Conservation (phyloP, 495 filamentous ascomycete genomes). For the Penicillium maclennaniae region DNA sequence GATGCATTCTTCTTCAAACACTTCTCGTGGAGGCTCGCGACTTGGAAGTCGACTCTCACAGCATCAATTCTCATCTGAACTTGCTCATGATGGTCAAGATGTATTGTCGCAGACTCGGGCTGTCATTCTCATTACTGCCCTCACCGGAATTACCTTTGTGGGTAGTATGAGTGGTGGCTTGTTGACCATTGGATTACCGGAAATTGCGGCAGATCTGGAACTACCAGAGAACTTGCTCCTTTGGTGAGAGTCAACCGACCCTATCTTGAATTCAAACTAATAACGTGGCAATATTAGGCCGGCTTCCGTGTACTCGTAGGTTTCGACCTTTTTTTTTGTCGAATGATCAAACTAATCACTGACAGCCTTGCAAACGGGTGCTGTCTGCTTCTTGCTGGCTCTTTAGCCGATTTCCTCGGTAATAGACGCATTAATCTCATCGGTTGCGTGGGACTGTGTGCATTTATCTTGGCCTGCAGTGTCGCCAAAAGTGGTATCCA, state of each 20-base stretch:
- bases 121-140: slow-evolving; percentile 15
- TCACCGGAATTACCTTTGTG: slow-evolving; percentile 20
- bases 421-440: slow-evolving; percentile 39
- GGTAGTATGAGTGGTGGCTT: slow-evolving; percentile 21
- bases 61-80: not conserved
- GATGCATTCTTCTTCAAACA: not conserved
- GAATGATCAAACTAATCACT: not conserved
- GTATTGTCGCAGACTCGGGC: slow-evolving; percentile 10
- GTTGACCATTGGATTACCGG: slow-evolving; percentile 18
- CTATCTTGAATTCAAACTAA: not conserved
- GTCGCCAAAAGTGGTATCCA: slow-evolving; percentile 43
- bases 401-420: slow-evolving; percentile 51
- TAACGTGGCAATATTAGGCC: slow-evolving; percentile 11
- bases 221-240: slow-evolving; percentile 20
- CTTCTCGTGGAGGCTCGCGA: not conserved
- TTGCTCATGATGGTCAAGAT: not conserved
- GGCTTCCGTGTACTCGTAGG: slow-evolving; percentile 23
- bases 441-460: slow-evolving; percentile 40
- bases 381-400: slow-evolving; percentile 46
- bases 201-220: slow-evolving; percentile 16
- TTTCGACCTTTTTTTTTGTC: not conserved
- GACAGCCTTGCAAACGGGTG: slow-evolving; percentile 43
- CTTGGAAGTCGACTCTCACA: not conserved
- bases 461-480: slow-evolving; percentile 46
- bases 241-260: slow-evolving; percentile 9